phyloP scores from a whole-genome alignment of 176 grass and related monocot species.

The Triticum aestivum region IWGSC_CS_RefSeq_v2.1 NC_057807.1:323430680-323431179 shows the following conservation, averaged over 20 bases:
- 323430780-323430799: no score
- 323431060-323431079: slow-evolving; percentile 40
- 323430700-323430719: no score
- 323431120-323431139: slow-evolving; percentile 51
- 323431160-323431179: not conserved
- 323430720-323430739: no score
- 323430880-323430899: slow-evolving; percentile 21
- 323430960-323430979: slow-evolving; percentile 49
- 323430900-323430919: slow-evolving; percentile 1
- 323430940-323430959: slow-evolving; percentile 46
- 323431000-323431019: slow-evolving; percentile 46
- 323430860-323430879: not conserved
- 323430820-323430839: not conserved
- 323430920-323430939: slow-evolving; percentile 34
- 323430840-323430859: not conserved
- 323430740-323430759: not conserved
- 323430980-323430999: slow-evolving; percentile 47
- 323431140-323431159: slow-evolving; percentile 25
- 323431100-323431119: slow-evolving; percentile 55
- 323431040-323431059: slow-evolving; percentile 31
- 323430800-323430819: not conserved
- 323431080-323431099: slow-evolving; percentile 43
- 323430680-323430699: no score
- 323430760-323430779: no score
- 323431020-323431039: slow-evolving; percentile 50